Conservation (phyloP, 225 moss, liverwort and hornwort species). For the Anthoceros angustus region DNA sequence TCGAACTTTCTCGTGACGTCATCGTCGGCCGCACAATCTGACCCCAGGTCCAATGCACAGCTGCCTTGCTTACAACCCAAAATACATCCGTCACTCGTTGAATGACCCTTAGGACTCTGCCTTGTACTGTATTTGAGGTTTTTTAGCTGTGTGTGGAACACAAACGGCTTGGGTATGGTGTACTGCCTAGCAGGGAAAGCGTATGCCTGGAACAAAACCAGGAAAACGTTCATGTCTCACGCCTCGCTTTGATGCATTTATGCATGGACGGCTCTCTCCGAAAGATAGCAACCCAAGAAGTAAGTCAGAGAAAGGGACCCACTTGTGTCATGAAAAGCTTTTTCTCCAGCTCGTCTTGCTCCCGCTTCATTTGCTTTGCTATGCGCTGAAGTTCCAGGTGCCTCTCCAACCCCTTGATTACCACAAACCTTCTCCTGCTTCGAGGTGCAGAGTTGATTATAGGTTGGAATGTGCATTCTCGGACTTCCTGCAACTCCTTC, state of each 20-base stretch:
- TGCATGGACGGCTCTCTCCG: background rate
- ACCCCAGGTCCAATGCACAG: background rate
- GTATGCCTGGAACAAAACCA: background rate
- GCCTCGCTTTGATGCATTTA: background rate
- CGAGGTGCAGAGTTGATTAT: constrained; percentile 37
- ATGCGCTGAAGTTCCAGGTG: constrained; percentile 73
- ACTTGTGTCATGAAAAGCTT: constrained; percentile 75
- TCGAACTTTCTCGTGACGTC: background rate
- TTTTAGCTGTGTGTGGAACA: background rate
- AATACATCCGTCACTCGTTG: background rate
- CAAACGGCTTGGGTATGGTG: constrained; percentile 1
- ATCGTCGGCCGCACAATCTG: background rate
- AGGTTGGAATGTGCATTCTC: constrained; percentile 90
- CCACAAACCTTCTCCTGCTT: constrained; percentile 41
- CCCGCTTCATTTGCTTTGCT: constrained; percentile 81
- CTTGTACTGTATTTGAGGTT: background rate
- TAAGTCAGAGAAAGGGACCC: constrained; percentile 2
- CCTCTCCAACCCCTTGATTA: constrained; percentile 71
- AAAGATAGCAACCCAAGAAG: background rate
- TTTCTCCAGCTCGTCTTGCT: constrained; percentile 86
- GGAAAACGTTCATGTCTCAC: no score
- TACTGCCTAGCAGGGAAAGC: constrained; percentile 1
- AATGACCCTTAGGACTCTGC: background rate
- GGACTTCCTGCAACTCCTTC: constrained; percentile 60
- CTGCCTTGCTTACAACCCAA: constrained; percentile 1